phyloP scores from a whole-genome alignment of 1,284 basidiomycete genomes.

The Fomes fomentarius region DNA sequence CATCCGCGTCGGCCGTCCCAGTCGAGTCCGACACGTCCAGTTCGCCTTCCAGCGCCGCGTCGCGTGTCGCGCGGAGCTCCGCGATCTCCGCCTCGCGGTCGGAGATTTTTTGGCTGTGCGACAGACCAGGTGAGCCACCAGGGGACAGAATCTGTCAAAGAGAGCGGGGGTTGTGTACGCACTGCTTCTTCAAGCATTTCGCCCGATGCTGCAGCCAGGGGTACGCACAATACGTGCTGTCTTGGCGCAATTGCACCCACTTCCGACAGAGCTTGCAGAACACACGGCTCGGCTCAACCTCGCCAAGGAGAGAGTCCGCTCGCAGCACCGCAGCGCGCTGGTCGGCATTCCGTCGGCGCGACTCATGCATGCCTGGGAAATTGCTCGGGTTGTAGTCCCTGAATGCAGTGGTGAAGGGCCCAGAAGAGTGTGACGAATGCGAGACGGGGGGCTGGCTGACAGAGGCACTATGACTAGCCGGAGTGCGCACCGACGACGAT shows the following conservation, averaged over 20 bases:
- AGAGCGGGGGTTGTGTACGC: constrained; percentile 34
- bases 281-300: constrained; percentile 74
- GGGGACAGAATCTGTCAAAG: background rate
- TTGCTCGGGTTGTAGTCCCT: constrained; percentile 56
- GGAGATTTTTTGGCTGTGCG: constrained; percentile 47
- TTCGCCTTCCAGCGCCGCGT: constrained; percentile 25
- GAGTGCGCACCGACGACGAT: constrained; percentile 22
- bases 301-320: constrained; percentile 61
- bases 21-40: constrained; percentile 21
- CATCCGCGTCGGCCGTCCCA: constrained; percentile 31
- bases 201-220: constrained; percentile 77
- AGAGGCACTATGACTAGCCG: constrained; percentile 24
- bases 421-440: constrained; percentile 35
- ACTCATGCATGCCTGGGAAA: constrained; percentile 55
- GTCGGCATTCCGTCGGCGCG: constrained; percentile 71
- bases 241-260: constrained; percentile 78
- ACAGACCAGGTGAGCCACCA: background rate
- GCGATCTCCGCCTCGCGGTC: constrained; percentile 31
- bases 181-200: constrained; percentile 71
- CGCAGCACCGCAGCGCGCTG: constrained; percentile 70
- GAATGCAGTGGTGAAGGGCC: constrained; percentile 30
- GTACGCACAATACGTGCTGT: constrained; percentile 73
- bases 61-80: constrained; percentile 37
- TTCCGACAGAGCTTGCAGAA: constrained; percentile 75
- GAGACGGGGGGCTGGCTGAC: constrained; percentile 6